A percentile compares a stretch with the other conserved stretches of the same genome.
Evolutionary conservation across 768 basidiomycete species (phyloP).

Genomic region (Lepiota venenata): DNA sequence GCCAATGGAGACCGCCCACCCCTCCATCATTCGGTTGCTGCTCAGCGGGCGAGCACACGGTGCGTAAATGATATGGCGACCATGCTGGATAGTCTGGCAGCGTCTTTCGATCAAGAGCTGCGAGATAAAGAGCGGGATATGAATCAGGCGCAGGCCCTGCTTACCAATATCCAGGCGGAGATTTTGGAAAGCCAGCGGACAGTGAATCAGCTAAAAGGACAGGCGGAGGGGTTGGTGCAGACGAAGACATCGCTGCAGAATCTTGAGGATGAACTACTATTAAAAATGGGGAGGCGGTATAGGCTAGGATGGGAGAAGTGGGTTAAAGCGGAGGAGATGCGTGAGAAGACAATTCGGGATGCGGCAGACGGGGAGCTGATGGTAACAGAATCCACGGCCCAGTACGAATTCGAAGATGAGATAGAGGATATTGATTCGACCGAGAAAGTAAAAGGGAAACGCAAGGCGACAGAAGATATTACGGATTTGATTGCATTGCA

Average conservation of each 20-base stretch:
- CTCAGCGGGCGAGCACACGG: slow-evolving; percentile 81
- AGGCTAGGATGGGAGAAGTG: slow-evolving; percentile 92
- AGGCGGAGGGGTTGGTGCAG: slow-evolving; percentile 64
- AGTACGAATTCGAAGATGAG: slow-evolving; percentile 42
- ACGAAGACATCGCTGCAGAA: slow-evolving; percentile 55
- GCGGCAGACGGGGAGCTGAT: slow-evolving; percentile 55
- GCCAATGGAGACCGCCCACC: slow-evolving; percentile 63
- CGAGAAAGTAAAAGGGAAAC: slow-evolving; percentile 53
- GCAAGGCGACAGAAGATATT: slow-evolving; percentile 56
- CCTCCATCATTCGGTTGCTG: slow-evolving; percentile 82
- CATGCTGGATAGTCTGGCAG: slow-evolving; percentile 85
- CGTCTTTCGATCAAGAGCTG: slow-evolving; percentile 89
- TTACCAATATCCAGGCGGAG: slow-evolving; percentile 86
- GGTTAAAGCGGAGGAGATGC: slow-evolving; percentile 78
- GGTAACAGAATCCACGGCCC: slow-evolving; percentile 40
- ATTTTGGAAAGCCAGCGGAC: slow-evolving; percentile 82
- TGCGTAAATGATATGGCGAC: slow-evolving; percentile 82
- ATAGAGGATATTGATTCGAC: slow-evolving; percentile 39
- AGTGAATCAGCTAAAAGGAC: slow-evolving; percentile 62
- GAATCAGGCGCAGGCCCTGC: slow-evolving; percentile 82
- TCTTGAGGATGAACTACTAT: slow-evolving; percentile 61
- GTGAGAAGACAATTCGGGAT: slow-evolving; percentile 68
- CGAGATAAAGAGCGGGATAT: slow-evolving; percentile 90
- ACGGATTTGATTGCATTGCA: slow-evolving; percentile 62
- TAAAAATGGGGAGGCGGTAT: slow-evolving; percentile 80